Evolutionary conservation across 179 eudicot genomes (phyloP).

Genomic region (Drosera spatulata): DNA sequence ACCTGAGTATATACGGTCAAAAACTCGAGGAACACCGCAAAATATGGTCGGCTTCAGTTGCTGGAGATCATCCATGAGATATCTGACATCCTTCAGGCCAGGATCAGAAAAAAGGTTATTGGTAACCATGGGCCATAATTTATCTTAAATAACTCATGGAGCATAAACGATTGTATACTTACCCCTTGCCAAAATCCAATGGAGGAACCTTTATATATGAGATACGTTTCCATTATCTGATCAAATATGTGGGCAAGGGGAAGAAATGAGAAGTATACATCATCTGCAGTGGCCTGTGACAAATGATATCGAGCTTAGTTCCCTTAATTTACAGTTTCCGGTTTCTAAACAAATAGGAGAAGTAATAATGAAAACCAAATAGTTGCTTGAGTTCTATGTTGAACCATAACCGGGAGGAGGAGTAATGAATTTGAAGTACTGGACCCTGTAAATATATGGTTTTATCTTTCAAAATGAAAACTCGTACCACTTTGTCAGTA

Average conservation of each 20-base stretch:
- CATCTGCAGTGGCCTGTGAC: conserved; percentile 47
- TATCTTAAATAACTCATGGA: background rate
- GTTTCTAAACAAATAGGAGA: background rate
- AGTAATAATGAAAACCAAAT: background rate
- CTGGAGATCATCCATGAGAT: conserved; percentile 62
- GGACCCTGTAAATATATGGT: background rate
- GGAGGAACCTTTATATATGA: conserved; percentile 75
- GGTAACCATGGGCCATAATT: background rate
- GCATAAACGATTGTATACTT: conserved; percentile 15
- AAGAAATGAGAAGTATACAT: conserved; percentile 86
- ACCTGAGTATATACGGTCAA: conserved; percentile 91
- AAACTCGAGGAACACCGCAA: conserved; percentile 88
- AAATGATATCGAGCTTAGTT: conserved; percentile 4
- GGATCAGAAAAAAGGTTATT: conserved; percentile 1
- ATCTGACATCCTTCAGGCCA: conserved; percentile 53
- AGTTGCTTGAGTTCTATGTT: background rate
- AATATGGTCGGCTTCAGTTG: conserved; percentile 74
- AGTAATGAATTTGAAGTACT: background rate
- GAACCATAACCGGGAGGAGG: background rate
- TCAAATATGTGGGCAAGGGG: conserved; percentile 96
- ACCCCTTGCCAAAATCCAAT: conserved; percentile 98
- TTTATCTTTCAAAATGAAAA: background rate
- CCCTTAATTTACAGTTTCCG: background rate
- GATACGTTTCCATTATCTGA: conserved; percentile 72
- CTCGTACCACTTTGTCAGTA: conserved; percentile 62